A percentile compares a stretch with the other conserved stretches of the same genome.
Conservation (phyloP, 2,329 filamentous ascomycete species). For the Ophiostoma novo-ulmi region DNA sequence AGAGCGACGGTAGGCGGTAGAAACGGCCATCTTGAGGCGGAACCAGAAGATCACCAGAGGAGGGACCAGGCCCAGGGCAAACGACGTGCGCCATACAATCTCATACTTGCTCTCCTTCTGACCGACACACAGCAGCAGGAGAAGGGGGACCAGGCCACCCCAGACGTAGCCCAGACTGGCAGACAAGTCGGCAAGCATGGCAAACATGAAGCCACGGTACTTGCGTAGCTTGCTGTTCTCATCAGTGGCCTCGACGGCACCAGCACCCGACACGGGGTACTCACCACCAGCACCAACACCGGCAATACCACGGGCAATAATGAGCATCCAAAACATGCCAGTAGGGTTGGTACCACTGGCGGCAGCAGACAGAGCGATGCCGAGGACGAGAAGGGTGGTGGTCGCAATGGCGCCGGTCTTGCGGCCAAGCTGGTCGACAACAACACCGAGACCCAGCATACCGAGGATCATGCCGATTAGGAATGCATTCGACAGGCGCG, state of each 20-base stretch:
- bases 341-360: slow-evolving; percentile 37
- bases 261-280: slow-evolving; percentile 21
- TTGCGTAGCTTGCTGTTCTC: slow-evolving; percentile 6
- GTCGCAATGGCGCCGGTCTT: slow-evolving; percentile 45
- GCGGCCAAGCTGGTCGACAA: slow-evolving; percentile 48
- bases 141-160: slow-evolving; percentile 12
- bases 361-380: slow-evolving; percentile 44
- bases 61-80: slow-evolving; percentile 11
- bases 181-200: slow-evolving; percentile 16
- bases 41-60: slow-evolving; percentile 29
- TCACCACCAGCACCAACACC: slow-evolving; percentile 42
- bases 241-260: slow-evolving; percentile 14
- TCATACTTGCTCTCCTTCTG: slow-evolving; percentile 14
- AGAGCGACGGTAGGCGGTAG: slow-evolving; percentile 27
- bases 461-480: slow-evolving; percentile 53
- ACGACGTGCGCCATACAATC: slow-evolving; percentile 16
- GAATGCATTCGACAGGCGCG: slow-evolving; percentile 50
- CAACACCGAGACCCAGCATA: slow-evolving; percentile 49
- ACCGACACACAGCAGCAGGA: slow-evolving; percentile 13
- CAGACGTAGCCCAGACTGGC: slow-evolving; percentile 17
- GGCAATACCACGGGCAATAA: slow-evolving; percentile 39
- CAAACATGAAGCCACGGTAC: slow-evolving; percentile 47
- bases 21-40: slow-evolving; percentile 42
- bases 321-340: slow-evolving; percentile 49
- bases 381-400: slow-evolving; percentile 41